A percentile compares a stretch with the other conserved stretches of the same genome.
phyloP scores from a whole-genome alignment of 331 rosid genomes.

The Prunus yedoensis region DNA sequence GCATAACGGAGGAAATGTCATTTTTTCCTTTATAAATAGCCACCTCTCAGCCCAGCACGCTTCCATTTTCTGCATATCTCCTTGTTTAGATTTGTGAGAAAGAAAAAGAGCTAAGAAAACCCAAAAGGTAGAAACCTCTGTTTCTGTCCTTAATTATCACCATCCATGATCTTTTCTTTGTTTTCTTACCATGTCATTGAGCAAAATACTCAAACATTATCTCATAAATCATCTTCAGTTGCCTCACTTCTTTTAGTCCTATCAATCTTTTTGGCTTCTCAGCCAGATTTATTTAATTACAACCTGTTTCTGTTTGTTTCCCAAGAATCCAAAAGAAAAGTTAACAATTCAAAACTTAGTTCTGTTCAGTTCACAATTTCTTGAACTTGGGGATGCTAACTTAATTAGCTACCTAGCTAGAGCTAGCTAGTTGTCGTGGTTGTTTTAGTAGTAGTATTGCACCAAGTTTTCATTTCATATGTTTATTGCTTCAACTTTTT shows the following conservation, averaged over 20 bases:
- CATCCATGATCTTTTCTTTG: constrained; percentile 27
- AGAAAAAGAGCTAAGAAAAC: constrained; percentile 23
- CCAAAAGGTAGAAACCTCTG: constrained; percentile 49
- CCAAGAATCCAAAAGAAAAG: constrained; percentile 14
- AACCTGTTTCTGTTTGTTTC: constrained; percentile 21
- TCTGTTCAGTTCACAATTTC: constrained; percentile 1
- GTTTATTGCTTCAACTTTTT: not conserved
- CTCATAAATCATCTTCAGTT: constrained; percentile 37
- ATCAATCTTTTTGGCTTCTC: constrained; percentile 34
- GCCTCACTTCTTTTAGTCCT: constrained; percentile 50
- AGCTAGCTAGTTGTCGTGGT: not conserved
- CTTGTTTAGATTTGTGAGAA: constrained; percentile 38
- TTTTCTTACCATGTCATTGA: constrained; percentile 57
- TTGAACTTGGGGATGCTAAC: not conserved
- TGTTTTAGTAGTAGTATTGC: not conserved
- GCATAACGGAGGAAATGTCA: constrained; percentile 45
- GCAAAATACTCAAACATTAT: constrained; percentile 47
- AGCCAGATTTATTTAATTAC: constrained; percentile 31
- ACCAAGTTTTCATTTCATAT: constrained; percentile 5
- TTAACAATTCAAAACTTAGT: not conserved
- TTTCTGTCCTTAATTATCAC: constrained; percentile 45
- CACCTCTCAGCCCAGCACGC: constrained; percentile 44
- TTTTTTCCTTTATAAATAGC: constrained; percentile 66
- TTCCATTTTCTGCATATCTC: constrained; percentile 57
- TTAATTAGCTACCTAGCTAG: not conserved